phyloP scores from a whole-genome alignment of 257 asterid genomes.

The Euphrasia confusa region DNA sequence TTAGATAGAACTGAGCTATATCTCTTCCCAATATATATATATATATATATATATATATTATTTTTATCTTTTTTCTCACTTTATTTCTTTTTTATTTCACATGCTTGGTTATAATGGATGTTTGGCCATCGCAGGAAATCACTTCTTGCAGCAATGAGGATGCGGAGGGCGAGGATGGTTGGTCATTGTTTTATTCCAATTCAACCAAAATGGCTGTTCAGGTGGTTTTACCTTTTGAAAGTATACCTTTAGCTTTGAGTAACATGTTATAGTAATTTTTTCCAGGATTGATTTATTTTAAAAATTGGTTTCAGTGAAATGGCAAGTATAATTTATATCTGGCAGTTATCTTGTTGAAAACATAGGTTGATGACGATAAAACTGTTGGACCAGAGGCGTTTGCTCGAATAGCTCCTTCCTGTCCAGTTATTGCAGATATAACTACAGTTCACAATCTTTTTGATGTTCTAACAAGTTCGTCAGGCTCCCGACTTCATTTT shows the following conservation, averaged over 20 bases:
- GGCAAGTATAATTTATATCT: slow-evolving; percentile 24
- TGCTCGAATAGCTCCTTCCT: slow-evolving; percentile 89
- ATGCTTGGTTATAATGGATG: slow-evolving; percentile 18
- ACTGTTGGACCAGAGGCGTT: slow-evolving; percentile 88
- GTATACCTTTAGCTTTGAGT: not conserved
- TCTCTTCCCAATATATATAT: no score
- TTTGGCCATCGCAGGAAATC: slow-evolving; percentile 40
- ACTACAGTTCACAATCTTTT: slow-evolving; percentile 87
- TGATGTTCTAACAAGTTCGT: slow-evolving; percentile 65
- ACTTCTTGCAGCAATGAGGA: slow-evolving; percentile 42
- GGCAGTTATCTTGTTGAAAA: slow-evolving; percentile 27
- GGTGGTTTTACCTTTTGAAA: slow-evolving; percentile 38
- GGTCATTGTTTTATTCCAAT: slow-evolving; percentile 76
- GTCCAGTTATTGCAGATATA: slow-evolving; percentile 67
- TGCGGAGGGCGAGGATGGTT: slow-evolving; percentile 66
- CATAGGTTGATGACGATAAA: slow-evolving; percentile 75
- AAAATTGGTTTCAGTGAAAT: slow-evolving; percentile 19
- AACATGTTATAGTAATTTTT: not conserved
- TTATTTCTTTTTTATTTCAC: slow-evolving; percentile 12
- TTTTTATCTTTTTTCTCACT: not conserved
- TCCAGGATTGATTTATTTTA: slow-evolving; percentile 4
- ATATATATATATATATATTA: no score
- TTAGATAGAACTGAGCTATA: slow-evolving; percentile 30
- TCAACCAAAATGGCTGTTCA: slow-evolving; percentile 88
- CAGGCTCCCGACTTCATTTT: slow-evolving; percentile 75